These are phyloP conservation scores for Thalassiosira livingstoniorum DNA, from an alignment of 352 stramenopile genomes.

Conservation along the genomic window DNA sequence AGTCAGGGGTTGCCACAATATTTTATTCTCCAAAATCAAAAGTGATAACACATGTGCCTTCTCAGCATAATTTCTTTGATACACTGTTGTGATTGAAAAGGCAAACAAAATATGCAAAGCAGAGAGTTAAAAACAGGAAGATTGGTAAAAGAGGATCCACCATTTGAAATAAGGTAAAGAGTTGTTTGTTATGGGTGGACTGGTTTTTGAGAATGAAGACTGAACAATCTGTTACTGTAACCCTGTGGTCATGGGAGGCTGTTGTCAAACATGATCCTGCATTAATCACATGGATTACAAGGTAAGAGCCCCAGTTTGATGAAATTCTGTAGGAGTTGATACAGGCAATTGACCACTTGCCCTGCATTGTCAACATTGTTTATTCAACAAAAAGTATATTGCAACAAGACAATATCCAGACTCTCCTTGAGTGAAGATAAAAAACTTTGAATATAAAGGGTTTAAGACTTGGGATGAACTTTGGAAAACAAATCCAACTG, in stretches of 20 bases:
- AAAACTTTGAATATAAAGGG: background rate
- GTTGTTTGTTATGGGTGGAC: background rate
- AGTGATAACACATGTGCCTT: too few species aligned
- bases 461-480: slow-evolving; percentile 1
- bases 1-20: background rate
- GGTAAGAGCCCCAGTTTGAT: background rate
- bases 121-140: background rate
- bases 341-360: background rate
- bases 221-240: background rate
- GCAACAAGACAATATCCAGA: background rate
- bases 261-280: background rate
- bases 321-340: background rate
- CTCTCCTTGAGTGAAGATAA: background rate
- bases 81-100: slow-evolving; percentile 1
- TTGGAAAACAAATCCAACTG: slow-evolving; percentile 1
- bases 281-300: background rate
- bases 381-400: slow-evolving; percentile 11
- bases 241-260: background rate
- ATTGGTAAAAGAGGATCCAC: background rate
- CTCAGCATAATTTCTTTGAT: too few species aligned
- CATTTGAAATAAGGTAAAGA: background rate
- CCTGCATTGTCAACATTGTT: background rate
- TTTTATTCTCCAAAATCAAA: too few species aligned
- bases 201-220: background rate
- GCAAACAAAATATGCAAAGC: background rate